Conservation (phyloP, 768 basidiomycete genomes). For the Lyophyllum atratum region DNA sequence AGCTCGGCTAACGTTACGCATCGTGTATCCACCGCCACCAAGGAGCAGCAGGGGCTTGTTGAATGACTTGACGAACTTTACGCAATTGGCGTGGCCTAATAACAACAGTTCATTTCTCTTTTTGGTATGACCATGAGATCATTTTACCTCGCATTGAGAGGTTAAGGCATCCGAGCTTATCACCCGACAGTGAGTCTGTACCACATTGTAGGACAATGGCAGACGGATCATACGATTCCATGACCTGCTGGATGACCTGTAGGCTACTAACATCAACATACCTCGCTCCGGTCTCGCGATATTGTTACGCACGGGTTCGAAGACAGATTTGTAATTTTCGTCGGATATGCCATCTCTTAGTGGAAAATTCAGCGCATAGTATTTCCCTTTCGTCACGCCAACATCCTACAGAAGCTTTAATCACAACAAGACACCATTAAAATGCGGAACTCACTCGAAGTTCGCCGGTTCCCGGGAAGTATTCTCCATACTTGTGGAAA, state of each 20-base stretch:
- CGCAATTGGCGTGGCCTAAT: slow-evolving; percentile 93
- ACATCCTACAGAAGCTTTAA: slow-evolving; percentile 61
- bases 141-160: slow-evolving; percentile 86
- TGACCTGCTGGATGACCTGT: slow-evolving; percentile 90
- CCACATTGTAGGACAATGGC: slow-evolving; percentile 98
- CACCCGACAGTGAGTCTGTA: slow-evolving; percentile 94
- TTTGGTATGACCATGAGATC: not conserved
- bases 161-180: slow-evolving; percentile 95
- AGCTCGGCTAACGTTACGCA: slow-evolving; percentile 93
- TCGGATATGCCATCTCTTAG: slow-evolving; percentile 94
- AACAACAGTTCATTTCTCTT: not conserved
- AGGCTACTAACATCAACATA: not conserved
- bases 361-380: slow-evolving; percentile 94
- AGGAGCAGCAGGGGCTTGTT: slow-evolving; percentile 91
- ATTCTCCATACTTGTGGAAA: slow-evolving; percentile 99
- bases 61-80: slow-evolving; percentile 96
- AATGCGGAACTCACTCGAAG: slow-evolving; percentile 60
- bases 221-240: slow-evolving; percentile 92
- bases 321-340: slow-evolving; percentile 92
- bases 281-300: not conserved
- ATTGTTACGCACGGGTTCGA: slow-evolving; percentile 76
- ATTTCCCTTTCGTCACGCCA: slow-evolving; percentile 91
- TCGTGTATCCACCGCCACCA: slow-evolving; percentile 98
- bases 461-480: slow-evolving; percentile 99
- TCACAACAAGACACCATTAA: not conserved